These are phyloP conservation scores for Crucihimalaya himalaica DNA, from an alignment of 345 rosid species.

Conservation along the genomic window DNA sequence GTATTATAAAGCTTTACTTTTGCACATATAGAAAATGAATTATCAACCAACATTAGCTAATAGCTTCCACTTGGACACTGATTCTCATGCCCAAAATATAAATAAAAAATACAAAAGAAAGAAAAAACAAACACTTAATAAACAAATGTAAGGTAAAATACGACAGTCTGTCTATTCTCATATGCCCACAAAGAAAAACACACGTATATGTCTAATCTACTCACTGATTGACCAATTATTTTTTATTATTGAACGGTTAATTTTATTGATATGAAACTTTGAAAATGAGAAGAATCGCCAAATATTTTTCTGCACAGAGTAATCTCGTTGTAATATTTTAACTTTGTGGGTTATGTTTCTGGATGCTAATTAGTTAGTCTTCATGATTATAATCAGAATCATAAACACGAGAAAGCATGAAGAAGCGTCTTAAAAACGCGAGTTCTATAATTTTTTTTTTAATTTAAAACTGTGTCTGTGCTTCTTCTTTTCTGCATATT, in stretches of 20 bases:
- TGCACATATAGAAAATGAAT: conserved; percentile 22
- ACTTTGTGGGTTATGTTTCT: neutral
- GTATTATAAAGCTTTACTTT: conserved; percentile 15
- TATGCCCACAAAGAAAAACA: conserved; percentile 10
- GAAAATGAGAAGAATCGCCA: neutral
- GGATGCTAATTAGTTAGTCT: neutral
- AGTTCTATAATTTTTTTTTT: too few relatives aligned
- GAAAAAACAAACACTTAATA: neutral
- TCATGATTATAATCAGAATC: neutral
- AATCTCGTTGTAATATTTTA: neutral
- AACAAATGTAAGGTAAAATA: conserved; percentile 21
- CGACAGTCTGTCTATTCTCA: conserved; percentile 29
- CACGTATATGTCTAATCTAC: neutral
- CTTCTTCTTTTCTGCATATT: too few relatives aligned
- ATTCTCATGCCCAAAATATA: conserved; percentile 38
- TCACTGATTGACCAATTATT: neutral
- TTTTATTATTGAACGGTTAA: neutral
- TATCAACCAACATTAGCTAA: conserved; percentile 39
- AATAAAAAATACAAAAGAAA: conserved; percentile 3
- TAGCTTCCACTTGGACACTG: conserved; percentile 43
- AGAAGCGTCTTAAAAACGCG: too few relatives aligned
- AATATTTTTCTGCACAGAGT: neutral
- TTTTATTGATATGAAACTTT: neutral
- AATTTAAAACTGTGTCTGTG: too few relatives aligned
- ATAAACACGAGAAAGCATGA: too few relatives aligned